Evolutionary conservation across 164 flowering plant genomes (phyloP).

Genomic region (Amborella trichopoda): DNA sequence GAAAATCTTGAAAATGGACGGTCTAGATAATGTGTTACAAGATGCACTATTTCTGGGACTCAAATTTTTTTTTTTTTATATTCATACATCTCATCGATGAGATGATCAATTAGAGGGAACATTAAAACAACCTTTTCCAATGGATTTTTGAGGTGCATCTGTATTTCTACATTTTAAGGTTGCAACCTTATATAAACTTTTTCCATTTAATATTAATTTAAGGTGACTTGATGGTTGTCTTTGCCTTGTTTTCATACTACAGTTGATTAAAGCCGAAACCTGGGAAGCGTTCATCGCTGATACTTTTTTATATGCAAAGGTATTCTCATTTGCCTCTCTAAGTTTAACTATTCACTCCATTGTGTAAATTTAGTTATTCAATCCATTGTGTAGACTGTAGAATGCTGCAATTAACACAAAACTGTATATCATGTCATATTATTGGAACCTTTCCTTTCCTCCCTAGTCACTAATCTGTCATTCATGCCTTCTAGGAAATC

Average conservation of each 20-base stretch:
- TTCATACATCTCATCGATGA: not conserved
- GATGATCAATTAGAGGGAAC: not conserved
- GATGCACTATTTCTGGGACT: too few relatives aligned
- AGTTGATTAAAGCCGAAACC: slow-evolving; percentile 66
- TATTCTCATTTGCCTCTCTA: slow-evolving; percentile 10
- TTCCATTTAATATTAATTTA: not conserved
- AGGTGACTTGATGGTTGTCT: not conserved
- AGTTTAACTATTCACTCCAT: too few relatives aligned
- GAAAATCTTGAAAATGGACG: too few relatives aligned
- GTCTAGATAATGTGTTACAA: too few relatives aligned
- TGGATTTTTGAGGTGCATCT: not conserved
- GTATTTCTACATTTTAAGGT: not conserved
- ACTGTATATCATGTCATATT: not conserved
- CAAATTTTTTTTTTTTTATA: not conserved
- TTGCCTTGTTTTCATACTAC: slow-evolving; percentile 3
- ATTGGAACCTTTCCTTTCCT: not conserved
- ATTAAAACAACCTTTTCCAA: not conserved
- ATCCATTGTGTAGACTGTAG: not conserved
- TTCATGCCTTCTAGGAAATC: not conserved
- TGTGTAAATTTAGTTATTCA: too few relatives aligned
- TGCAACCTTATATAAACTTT: not conserved
- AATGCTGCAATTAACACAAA: not conserved
- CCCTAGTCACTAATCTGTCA: not conserved
- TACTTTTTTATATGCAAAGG: slow-evolving; percentile 65
- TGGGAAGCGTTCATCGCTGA: slow-evolving; percentile 81